Evolutionary conservation across 495 filamentous ascomycete genomes (phyloP).

Genomic region (Penicillium herquei): DNA sequence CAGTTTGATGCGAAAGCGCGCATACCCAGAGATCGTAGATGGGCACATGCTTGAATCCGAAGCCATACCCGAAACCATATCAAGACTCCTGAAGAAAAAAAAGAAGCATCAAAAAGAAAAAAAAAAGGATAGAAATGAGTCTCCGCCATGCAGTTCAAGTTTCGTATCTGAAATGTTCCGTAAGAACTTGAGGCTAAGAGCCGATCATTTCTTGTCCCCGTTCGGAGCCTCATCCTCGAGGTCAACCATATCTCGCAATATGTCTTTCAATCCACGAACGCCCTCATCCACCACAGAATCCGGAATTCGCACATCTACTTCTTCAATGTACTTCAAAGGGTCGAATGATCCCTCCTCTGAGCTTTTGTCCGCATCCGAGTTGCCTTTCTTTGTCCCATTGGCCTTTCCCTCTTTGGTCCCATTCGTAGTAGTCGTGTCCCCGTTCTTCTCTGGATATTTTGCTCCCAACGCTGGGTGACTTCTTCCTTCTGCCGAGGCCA

Average conservation of each 20-base stretch:
- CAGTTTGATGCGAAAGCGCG: slow-evolving; percentile 17
- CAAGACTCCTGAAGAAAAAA: slow-evolving; percentile 17
- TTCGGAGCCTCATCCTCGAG: slow-evolving; percentile 43
- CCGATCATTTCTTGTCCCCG: slow-evolving; percentile 27
- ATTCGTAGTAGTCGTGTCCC: slow-evolving; percentile 13
- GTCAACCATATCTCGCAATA: slow-evolving; percentile 48
- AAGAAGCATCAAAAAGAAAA: not conserved
- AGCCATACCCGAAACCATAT: slow-evolving; percentile 18
- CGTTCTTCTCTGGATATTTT: slow-evolving; percentile 17
- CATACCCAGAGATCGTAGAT: slow-evolving; percentile 20
- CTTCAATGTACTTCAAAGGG: slow-evolving; percentile 32
- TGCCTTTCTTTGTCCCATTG: slow-evolving; percentile 27
- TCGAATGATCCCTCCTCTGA: slow-evolving; percentile 19
- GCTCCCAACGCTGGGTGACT: slow-evolving; percentile 30
- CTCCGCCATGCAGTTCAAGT: slow-evolving; percentile 25
- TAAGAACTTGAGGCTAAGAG: not conserved
- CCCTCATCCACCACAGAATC: slow-evolving; percentile 44
- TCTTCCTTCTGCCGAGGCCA: slow-evolving; percentile 42
- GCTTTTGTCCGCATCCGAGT: slow-evolving; percentile 6
- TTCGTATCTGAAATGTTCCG: slow-evolving; percentile 4
- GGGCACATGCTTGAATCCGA: slow-evolving; percentile 11
- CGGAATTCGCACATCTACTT: slow-evolving; percentile 43
- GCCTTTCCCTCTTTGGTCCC: slow-evolving; percentile 23
- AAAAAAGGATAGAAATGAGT: slow-evolving; percentile 4
- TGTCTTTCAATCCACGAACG: slow-evolving; percentile 45